Evolutionary conservation across 73 alveolate species (phyloP), one percentile per base, ranked within the genome.

Genomic region (Strombidium stylifer): DNA sequence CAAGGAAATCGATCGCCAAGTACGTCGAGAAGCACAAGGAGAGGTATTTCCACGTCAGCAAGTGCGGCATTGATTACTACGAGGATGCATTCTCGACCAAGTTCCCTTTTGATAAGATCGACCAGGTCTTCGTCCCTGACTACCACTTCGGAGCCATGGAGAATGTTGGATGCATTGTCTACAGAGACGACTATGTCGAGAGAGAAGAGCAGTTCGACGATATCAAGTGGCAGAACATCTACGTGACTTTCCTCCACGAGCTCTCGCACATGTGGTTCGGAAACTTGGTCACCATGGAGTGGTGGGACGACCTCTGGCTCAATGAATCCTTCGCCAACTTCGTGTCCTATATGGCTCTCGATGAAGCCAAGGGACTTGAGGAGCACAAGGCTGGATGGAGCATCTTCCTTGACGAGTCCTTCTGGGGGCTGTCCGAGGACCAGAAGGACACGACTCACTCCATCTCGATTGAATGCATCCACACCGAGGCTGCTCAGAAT

Each of bases 271-370:
- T 58, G 87, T 84, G 94, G 94, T 84, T 84, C 44, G 94, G 94
- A 0, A 74, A 84, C 61, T 46, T 84, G 39, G 94, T 84, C 4
- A 84, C 94, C 6, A 84, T 84, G 94, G 80, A 84, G 53, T 84
- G 94, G 94, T 84, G 94, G 94, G 62, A 84, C 69, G 94, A 84
- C 77, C 55, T 84, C 31, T 84, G 94, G 94, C 72, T 84, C 30
- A 84, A 84, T 61, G 94, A 84, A 62, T 73, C 87, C 11, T 84
- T 84, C 60, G 94, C 94, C 20, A 84, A 35, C n/a, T 11, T 32
- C 6, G 81, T 67, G n/a, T 53, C 32, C 65, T 75, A 41, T 11
- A 19, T 54, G 4, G 5, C 52, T 25, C 32, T 74, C 83, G 14
- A 69, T 66, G 56, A 45, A 73, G 30, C 52, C 58, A 45, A 72